Evolutionary conservation across 768 basidiomycete genomes (phyloP), one percentile per base, ranked within the genome.

Genomic region (Tricholoma furcatifolium): DNA sequence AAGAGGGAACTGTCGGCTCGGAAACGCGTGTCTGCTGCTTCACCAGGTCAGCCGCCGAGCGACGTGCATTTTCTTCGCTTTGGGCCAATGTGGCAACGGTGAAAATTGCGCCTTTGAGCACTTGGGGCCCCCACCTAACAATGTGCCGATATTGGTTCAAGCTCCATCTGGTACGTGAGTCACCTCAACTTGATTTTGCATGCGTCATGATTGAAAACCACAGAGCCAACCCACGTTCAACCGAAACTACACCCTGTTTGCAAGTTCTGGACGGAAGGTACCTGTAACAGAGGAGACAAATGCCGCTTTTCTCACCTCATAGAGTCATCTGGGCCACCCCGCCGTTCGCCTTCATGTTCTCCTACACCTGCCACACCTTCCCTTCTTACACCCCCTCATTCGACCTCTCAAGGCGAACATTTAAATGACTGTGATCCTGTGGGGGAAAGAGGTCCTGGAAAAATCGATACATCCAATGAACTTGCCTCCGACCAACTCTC

Each of bases 41-140:
- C 59, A 60, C 27, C 52, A 54, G 20, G 42, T 17, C 3, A n/a
- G 46, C 15, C 14, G 30, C 12, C 46, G 45, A 32, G 50, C 58
- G 3, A 43, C 45, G 5, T 64, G 63, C 43, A 39, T 59, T 11
- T 64, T 62, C 39, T 64, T 56, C 41, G 15, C 44, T 2, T 34
- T 56, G 36, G 52, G 53, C 11, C 50, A 30, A 51, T 62, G 62
- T 38, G 15, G n/a, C 14, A 56, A 54, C 12, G 59, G 62, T 30
- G 47, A 47, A n/a, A 43, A 39, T 30, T 62, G 61, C 31, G 49
- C 35, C 14, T 62, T 62, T 51, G 24, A 41, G 17, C 61, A 62
- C 40, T 18, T 46, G 24, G 31, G 14, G n/a, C 17, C 27, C 17
- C n/a, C 45, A 32, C 9, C n/a, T 4, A 17, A 6, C 14, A 21